These are phyloP conservation scores for Carex myosuroides DNA, from an alignment of 176 grass and related monocot species.

Conservation along the genomic window DNA sequence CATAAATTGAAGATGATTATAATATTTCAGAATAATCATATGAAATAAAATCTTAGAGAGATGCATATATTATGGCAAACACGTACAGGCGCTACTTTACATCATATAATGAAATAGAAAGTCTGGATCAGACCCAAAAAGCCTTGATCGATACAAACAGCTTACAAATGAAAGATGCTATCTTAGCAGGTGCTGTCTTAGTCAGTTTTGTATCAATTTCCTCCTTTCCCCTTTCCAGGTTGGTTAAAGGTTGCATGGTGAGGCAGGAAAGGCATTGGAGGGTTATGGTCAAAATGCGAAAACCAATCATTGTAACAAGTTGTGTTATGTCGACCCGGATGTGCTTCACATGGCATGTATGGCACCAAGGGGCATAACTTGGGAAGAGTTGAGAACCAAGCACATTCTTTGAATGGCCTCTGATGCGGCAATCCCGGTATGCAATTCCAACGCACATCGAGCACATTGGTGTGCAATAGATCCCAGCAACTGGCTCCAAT, in stretches of 20 bases:
- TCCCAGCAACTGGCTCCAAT: constrained; percentile 46
- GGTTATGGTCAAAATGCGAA: not conserved
- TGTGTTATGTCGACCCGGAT: constrained; percentile 19
- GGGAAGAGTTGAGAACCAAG: constrained; percentile 33
- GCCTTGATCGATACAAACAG: not conserved
- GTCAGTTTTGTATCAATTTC: constrained; percentile 4
- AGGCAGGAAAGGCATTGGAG: not conserved
- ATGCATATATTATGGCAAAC: too few species aligned
- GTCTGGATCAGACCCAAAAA: not conserved
- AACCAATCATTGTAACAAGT: not conserved
- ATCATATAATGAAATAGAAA: not conserved
- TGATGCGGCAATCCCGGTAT: constrained; percentile 52
- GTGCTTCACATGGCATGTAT: constrained; percentile 54
- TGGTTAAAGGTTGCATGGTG: not conserved
- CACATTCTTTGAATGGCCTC: constrained; percentile 50
- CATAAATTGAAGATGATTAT: not conserved
- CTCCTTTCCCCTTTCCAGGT: not conserved
- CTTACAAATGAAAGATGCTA: not conserved
- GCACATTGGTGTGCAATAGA: constrained; percentile 36
- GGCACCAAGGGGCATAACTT: constrained; percentile 52
- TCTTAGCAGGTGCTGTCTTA: not conserved
- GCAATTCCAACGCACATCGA: constrained; percentile 65
- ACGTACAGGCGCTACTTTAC: not conserved
- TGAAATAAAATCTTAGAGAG: not conserved
- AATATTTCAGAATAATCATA: not conserved